These are phyloP conservation scores for Macroventuria anomochaeta DNA, from an alignment of 2,329 filamentous ascomycete species.

Conservation along the genomic window DNA sequence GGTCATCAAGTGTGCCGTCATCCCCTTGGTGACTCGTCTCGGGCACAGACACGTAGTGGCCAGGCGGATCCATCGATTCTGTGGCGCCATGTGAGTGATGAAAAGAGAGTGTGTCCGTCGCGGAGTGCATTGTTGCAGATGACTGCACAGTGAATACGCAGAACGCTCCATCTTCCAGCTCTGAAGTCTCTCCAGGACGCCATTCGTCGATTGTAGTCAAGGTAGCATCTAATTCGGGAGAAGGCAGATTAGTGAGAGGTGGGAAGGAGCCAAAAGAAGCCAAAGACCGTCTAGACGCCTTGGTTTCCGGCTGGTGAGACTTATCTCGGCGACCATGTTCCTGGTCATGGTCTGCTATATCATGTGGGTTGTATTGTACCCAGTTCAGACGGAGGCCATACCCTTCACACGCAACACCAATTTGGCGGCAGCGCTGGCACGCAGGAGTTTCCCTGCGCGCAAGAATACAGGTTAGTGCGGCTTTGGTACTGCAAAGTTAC, in stretches of 20 bases:
- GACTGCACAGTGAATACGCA: conserved; percentile 10
- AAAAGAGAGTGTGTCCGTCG: not conserved
- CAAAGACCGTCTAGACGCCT: conserved; percentile 7
- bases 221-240: conserved; percentile 8
- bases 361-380: conserved; percentile 13
- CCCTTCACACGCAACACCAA: conserved; percentile 13
- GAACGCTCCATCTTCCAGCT: conserved; percentile 10
- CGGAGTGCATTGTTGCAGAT: not conserved
- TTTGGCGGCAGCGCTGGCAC: conserved; percentile 13
- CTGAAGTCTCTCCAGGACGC: conserved; percentile 3
- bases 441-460: conserved; percentile 3
- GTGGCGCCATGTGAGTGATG: not conserved
- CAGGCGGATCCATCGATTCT: not conserved
- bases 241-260: not conserved
- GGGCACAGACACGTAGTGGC: not conserved
- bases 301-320: not conserved
- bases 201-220: conserved; percentile 12
- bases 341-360: not conserved
- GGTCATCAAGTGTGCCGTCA: not conserved
- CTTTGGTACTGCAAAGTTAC: not conserved
- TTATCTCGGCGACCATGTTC: not conserved
- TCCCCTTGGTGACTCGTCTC: not conserved
- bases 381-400: conserved; percentile 20
- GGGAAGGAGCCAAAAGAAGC: not conserved
- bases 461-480: not conserved